A percentile compares a stretch with the other conserved stretches of the same genome.
Conservation (phyloP, 2,329 filamentous ascomycete genomes). For the Moelleriella libera region DNA sequence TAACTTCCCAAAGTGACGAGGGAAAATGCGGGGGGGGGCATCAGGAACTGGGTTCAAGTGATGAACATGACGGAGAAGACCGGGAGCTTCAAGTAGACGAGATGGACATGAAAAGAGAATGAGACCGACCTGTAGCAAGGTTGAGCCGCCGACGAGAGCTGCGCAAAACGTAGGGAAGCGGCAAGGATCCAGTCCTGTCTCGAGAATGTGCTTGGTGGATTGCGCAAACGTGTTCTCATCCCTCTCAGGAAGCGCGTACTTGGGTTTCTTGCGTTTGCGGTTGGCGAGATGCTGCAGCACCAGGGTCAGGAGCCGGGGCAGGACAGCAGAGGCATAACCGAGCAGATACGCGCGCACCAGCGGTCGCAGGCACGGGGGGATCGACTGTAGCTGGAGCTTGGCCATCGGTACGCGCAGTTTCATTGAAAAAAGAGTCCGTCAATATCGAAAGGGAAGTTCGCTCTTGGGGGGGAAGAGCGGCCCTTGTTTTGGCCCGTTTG, state of each 20-base stretch:
- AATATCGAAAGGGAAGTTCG: too few species aligned
- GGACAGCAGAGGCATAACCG: constrained; percentile 45
- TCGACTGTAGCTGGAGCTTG: constrained; percentile 10
- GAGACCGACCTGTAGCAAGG: constrained; percentile 37
- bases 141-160: constrained; percentile 42
- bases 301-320: constrained; percentile 40
- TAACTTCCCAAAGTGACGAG: not conserved
- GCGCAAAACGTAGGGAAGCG: constrained; percentile 52
- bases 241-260: constrained; percentile 13
- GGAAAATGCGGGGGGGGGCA: not conserved
- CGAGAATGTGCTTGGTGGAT: constrained; percentile 26
- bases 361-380: constrained; percentile 39
- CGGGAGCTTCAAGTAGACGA: not conserved
- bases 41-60: not conserved
- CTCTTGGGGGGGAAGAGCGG: too few species aligned
- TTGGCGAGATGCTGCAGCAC: constrained; percentile 33
- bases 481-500: too few species aligned
- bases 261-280: constrained; percentile 14
- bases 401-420: too few species aligned
- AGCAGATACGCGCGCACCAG: constrained; percentile 44
- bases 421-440: not conserved
- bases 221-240: constrained; percentile 16
- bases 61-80: not conserved
- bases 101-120: not conserved
- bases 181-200: constrained; percentile 35